A percentile compares a stretch with the other conserved stretches of the same genome.
Conservation (phyloP, 2,329 filamentous ascomycete genomes). For the Cladophialophora chaetospira region DNA sequence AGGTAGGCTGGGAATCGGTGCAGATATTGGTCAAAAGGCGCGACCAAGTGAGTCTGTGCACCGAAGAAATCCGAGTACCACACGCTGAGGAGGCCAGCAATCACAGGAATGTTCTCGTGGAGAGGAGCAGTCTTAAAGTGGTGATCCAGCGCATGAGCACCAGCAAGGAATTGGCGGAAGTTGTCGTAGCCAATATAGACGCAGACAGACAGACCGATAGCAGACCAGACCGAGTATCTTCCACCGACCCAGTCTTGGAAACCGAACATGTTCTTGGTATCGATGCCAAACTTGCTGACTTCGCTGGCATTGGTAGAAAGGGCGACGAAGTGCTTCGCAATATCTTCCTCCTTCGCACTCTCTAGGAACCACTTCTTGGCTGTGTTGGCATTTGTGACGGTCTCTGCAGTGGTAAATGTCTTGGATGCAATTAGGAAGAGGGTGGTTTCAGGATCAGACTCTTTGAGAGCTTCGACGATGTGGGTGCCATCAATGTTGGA, state of each 20-base stretch:
- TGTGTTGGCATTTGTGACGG: slow-evolving; percentile 92
- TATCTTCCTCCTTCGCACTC: slow-evolving; percentile 73
- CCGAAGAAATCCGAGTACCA: slow-evolving; percentile 99
- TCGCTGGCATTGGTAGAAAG: slow-evolving; percentile 93
- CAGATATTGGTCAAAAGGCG: slow-evolving; percentile 98
- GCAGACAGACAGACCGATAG: slow-evolving; percentile 91
- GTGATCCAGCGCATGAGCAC: slow-evolving; percentile 96
- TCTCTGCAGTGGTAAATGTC: slow-evolving; percentile 99
- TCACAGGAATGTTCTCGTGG: slow-evolving; percentile 89
- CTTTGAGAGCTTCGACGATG: slow-evolving; percentile 86
- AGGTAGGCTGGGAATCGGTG: slow-evolving; percentile 99
- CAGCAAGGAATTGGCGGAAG: slow-evolving; percentile 93
- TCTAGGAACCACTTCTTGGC: slow-evolving; percentile 97
- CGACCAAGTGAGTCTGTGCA: slow-evolving; percentile 94
- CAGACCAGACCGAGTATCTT: slow-evolving; percentile 98
- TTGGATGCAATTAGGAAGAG: slow-evolving; percentile 98
- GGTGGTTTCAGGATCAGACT: slow-evolving; percentile 95
- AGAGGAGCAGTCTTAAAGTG: slow-evolving; percentile 92
- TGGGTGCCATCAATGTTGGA: slow-evolving; percentile 99
- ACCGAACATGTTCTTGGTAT: slow-evolving; percentile 99
- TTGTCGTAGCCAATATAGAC: slow-evolving; percentile 97
- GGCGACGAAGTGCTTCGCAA: slow-evolving; percentile 98
- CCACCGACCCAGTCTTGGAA: slow-evolving; percentile 99
- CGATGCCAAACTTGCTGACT: slow-evolving; percentile 98
- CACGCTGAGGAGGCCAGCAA: slow-evolving; percentile 90